Base-by-base conservation (phyloP, 2,329 filamentous ascomycete genomes). In the Raffaelea deltoideospora region DNA sequence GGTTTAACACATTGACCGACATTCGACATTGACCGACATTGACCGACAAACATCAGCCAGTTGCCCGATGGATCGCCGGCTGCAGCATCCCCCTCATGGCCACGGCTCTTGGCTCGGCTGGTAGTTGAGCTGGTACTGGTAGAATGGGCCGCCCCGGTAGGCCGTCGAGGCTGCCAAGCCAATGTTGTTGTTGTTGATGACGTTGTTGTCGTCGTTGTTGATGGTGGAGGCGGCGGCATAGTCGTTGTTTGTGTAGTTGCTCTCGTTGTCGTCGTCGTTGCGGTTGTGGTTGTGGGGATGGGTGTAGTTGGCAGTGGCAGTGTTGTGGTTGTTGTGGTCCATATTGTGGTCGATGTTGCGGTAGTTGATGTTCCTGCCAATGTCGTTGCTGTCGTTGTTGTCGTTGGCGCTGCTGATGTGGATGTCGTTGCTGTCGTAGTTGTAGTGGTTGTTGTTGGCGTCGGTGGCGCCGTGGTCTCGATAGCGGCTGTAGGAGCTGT, bases 71-170 rank as follows among this genome's bases (percentile, higher is more conserved):
- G n/a, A n/a, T n/a, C n/a, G n/a, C n/a, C n/a, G n/a, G n/a, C n/a
- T n/a, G n/a, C n/a, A n/a, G n/a, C n/a, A n/a, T n/a, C n/a, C n/a
- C n/a, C n/a, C n/a, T n/a, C n/a, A n/a, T n/a, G n/a, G n/a, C n/a
- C n/a, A n/a, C n/a, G n/a, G n/a, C n/a, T n/a, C n/a, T n/a, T n/a
- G n/a, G n/a, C n/a, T n/a, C n/a, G n/a, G n/a, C n/a, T n/a, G n/a
- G 27, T 29, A 31, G 29, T 33, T 31, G 13, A 26, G 39, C 23
- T 27, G n/a, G 36, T 37, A 36, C 14, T 34, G 30, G 15, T 41
- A 41, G 20, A 31, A 38, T 10, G 39, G n/a, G 17, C 36, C 39
- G 36, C 36, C 39, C 21, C 30, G 15, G 33, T 38, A 41, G 4
- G 39, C 39, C 22, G 39, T 41, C 24, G 36, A 30, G 18, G 13